These are phyloP conservation scores for Trichoderma virens DNA, from an alignment of 495 filamentous ascomycete species.

Conservation along the genomic window DNA sequence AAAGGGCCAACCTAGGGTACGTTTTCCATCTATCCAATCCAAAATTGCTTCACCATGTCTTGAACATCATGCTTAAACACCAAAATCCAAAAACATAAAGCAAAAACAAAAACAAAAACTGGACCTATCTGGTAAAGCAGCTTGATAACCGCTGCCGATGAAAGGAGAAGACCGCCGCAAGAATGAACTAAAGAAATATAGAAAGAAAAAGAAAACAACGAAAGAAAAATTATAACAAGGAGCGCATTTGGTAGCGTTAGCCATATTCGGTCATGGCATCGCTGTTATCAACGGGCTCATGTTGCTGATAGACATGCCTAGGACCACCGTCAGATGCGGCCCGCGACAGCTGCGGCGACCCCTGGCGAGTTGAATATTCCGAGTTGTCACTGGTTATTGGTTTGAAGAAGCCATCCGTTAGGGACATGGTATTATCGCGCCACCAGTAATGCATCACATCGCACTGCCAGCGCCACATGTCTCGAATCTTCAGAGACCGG, in stretches of 20 bases:
- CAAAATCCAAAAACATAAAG: background rate
- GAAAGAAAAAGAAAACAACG: background rate
- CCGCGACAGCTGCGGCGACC: background rate
- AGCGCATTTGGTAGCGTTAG: background rate
- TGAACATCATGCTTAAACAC: background rate
- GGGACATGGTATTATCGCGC: slow-evolving; percentile 21
- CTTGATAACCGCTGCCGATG: background rate
- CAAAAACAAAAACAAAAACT: background rate
- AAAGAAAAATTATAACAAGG: background rate
- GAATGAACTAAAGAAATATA: background rate
- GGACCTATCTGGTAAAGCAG: background rate
- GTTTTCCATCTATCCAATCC: slow-evolving; percentile 1
- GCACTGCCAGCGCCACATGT: slow-evolving; percentile 36
- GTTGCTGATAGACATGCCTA: background rate
- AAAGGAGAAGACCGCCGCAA: background rate
- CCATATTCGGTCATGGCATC: slow-evolving; percentile 1
- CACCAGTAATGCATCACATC: slow-evolving; percentile 39
- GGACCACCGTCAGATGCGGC: slow-evolving; percentile 5
- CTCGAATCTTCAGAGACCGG: slow-evolving; percentile 25
- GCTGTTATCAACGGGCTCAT: background rate
- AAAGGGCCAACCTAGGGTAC: background rate
- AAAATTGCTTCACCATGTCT: background rate
- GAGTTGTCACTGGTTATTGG: background rate
- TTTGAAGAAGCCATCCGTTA: background rate
- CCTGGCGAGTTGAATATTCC: background rate